Conservation (phyloP, 257 asterid species). For the Petunia secreta region DNA sequence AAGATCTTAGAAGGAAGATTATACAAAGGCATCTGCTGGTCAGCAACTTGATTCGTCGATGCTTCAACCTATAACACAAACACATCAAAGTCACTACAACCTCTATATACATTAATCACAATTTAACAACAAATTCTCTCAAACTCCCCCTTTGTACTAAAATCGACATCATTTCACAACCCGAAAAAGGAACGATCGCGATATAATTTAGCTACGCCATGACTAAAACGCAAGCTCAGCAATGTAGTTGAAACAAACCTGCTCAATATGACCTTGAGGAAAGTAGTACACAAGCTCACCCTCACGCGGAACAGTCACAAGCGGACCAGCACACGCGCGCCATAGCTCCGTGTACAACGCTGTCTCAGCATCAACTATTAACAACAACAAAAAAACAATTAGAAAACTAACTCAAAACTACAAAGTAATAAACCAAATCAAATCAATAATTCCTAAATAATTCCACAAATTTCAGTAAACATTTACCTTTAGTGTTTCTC, state of each 20-base stretch:
- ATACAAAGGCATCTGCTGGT: constrained; percentile 92
- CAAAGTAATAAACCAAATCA: not conserved
- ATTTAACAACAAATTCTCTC: not conserved
- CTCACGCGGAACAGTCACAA: constrained; percentile 88
- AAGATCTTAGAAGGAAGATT: constrained; percentile 89
- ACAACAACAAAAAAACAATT: not conserved
- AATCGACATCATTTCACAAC: not conserved
- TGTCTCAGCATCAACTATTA: constrained; percentile 66
- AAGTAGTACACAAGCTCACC: constrained; percentile 82
- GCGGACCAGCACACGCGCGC: constrained; percentile 97
- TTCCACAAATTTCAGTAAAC: no score
- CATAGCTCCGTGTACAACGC: constrained; percentile 91
- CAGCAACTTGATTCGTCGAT: constrained; percentile 91
- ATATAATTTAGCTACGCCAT: not conserved
- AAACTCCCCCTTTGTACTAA: not conserved
- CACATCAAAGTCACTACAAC: constrained; percentile 22
- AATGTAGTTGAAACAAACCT: constrained; percentile 48
- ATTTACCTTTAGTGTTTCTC: constrained; percentile 41
- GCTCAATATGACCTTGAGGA: constrained; percentile 98
- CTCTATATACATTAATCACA: not conserved
- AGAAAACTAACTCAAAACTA: not conserved
- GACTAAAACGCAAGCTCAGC: constrained; percentile 17
- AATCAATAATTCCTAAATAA: not conserved
- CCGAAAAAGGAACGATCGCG: not conserved
- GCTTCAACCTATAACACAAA: constrained; percentile 77